phyloP scores from a whole-genome alignment of 164 flowering plant species.

The Paratinospora sagittata region DNA sequence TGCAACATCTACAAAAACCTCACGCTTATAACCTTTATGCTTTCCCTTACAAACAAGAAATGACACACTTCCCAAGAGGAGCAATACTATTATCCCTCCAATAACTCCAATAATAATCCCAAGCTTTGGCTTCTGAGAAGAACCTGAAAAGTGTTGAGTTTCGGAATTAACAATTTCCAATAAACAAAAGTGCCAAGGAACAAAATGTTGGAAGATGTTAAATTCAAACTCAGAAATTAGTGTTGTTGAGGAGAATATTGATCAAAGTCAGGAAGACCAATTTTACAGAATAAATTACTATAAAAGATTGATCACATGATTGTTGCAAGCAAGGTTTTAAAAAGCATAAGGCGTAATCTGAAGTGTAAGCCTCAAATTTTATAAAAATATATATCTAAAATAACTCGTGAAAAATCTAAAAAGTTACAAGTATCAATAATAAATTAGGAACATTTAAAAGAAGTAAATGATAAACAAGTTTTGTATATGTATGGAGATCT shows the following conservation, averaged over 20 bases:
- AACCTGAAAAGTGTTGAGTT: conserved; percentile 31
- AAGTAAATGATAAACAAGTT: too few relatives aligned
- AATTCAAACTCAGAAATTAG: neutral
- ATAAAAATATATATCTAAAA: too few relatives aligned
- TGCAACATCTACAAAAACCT: conserved; percentile 89
- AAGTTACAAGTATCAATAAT: too few relatives aligned
- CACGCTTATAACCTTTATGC: conserved; percentile 56
- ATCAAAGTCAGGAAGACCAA: neutral
- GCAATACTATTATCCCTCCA: conserved; percentile 41
- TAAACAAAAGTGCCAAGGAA: neutral
- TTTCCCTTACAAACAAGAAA: conserved; percentile 46
- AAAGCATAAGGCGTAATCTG: too few relatives aligned
- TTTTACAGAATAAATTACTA: too few relatives aligned
- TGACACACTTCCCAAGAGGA: conserved; percentile 40
- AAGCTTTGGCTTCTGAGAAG: conserved; percentile 46
- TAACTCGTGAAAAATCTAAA: too few relatives aligned
- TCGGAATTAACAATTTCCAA: neutral
- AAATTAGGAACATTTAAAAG: too few relatives aligned
- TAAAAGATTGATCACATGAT: neutral
- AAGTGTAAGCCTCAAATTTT: too few relatives aligned
- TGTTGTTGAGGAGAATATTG: neutral
- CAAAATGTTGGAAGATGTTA: neutral
- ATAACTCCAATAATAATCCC: conserved; percentile 58
- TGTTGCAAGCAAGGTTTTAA: too few relatives aligned
- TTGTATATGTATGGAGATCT: too few relatives aligned